Conservation (phyloP, 345 rosid genomes). For the Lepidium aucheri region DNA sequence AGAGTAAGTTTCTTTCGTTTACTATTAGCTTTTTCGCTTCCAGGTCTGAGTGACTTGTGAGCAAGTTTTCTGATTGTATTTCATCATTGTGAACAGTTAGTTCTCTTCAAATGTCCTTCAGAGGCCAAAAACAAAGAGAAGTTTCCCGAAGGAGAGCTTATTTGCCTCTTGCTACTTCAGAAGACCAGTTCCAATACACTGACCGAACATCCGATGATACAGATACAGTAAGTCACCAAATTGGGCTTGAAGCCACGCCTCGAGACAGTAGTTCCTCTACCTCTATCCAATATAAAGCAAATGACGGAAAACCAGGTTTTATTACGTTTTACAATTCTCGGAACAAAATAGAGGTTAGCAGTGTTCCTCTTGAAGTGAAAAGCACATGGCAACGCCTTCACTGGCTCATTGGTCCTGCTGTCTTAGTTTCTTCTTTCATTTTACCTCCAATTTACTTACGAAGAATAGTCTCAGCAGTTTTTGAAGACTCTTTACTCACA, state of each 20-base stretch:
- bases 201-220: constrained; percentile 27
- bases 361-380: constrained; percentile 23
- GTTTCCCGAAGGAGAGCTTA: constrained; percentile 27
- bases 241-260: constrained; percentile 33
- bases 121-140: constrained; percentile 27
- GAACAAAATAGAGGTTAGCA: constrained; percentile 34
- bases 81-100: constrained; percentile 29
- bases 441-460: constrained; percentile 82
- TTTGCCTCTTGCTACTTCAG: constrained; percentile 31
- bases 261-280: constrained; percentile 30
- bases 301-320: constrained; percentile 68
- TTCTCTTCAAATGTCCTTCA: constrained; percentile 16
- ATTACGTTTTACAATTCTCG: constrained; percentile 66
- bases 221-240: constrained; percentile 29
- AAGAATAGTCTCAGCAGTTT: constrained; percentile 61
- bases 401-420: constrained; percentile 86
- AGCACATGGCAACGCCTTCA: constrained; percentile 43
- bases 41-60: background rate
- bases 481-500: constrained; percentile 92
- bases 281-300: constrained; percentile 34
- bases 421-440: constrained; percentile 86
- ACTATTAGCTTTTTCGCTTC: background rate
- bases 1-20: constrained; percentile 38
- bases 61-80: constrained; percentile 1
- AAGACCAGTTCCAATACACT: constrained; percentile 35